Conservation (phyloP, 2,329 filamentous ascomycete genomes). For the Thermothelomyces thermophilus region DNA sequence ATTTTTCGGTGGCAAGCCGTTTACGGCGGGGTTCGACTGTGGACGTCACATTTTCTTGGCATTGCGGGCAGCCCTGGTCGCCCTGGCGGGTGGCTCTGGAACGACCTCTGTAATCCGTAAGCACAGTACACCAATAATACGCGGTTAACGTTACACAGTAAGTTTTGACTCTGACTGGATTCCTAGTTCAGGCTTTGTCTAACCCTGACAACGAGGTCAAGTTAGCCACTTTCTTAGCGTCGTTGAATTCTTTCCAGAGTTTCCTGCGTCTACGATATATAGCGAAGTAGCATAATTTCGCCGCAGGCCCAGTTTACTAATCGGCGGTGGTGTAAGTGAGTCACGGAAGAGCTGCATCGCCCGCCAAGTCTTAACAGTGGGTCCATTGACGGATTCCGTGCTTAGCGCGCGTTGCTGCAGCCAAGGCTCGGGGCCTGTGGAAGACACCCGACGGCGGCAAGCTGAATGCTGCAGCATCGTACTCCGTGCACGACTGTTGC, state of each 20-base stretch:
- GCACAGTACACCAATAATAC: too few relatives aligned
- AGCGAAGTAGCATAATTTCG: too few relatives aligned
- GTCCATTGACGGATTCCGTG: background rate
- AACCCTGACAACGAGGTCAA: too few relatives aligned
- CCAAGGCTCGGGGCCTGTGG: background rate
- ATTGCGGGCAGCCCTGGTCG: constrained; percentile 13
- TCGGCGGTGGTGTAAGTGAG: too few relatives aligned
- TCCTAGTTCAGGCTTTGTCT: too few relatives aligned
- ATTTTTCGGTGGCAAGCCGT: constrained; percentile 22
- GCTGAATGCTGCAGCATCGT: constrained; percentile 5
- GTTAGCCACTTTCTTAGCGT: too few relatives aligned
- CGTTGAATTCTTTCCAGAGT: too few relatives aligned
- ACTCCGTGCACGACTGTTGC: background rate
- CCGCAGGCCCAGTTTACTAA: too few relatives aligned
- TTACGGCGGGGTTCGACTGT: constrained; percentile 17
- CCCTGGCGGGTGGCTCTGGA: background rate
- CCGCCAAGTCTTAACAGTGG: constrained; percentile 1
- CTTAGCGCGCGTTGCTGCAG: background rate
- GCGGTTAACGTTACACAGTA: too few relatives aligned
- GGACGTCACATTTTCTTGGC: constrained; percentile 22
- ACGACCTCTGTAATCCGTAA: background rate
- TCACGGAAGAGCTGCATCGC: background rate
- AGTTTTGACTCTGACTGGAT: too few relatives aligned
- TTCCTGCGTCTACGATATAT: too few relatives aligned
- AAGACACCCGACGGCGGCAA: constrained; percentile 8